Conservation (phyloP, 495 filamentous ascomycete genomes). For the Peziza echinospora region DNA sequence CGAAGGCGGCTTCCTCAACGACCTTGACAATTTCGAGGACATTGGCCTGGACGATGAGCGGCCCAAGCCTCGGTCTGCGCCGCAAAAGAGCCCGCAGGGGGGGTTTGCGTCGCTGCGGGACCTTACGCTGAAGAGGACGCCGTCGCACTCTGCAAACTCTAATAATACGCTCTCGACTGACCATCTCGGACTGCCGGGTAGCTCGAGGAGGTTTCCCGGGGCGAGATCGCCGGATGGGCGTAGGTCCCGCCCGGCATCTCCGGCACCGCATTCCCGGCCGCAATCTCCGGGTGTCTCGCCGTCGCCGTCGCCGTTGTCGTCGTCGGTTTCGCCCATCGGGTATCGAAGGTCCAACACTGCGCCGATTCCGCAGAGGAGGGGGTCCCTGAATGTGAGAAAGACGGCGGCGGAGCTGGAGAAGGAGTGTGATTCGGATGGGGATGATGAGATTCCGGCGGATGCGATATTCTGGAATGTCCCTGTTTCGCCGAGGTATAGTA, state of each 20-base stretch:
- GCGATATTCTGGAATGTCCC: slow-evolving; percentile 85
- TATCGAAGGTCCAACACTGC: not conserved
- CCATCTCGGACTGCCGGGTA: slow-evolving; percentile 10
- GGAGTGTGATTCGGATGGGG: slow-evolving; percentile 62
- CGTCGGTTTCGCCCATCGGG: slow-evolving; percentile 1
- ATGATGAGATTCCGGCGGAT: slow-evolving; percentile 85
- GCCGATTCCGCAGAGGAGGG: not conserved
- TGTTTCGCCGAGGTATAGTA: slow-evolving; percentile 56
- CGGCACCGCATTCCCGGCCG: slow-evolving; percentile 1
- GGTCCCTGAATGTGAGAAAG: slow-evolving; percentile 30
- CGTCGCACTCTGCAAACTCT: not conserved
- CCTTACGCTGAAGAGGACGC: slow-evolving; percentile 18
- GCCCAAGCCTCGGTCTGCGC: not conserved
- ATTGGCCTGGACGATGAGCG: slow-evolving; percentile 43
- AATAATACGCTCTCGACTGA: not conserved
- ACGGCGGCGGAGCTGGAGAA: slow-evolving; percentile 57
- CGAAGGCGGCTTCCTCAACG: slow-evolving; percentile 40
- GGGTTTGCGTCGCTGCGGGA: slow-evolving; percentile 13
- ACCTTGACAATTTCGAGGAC: slow-evolving; percentile 75
- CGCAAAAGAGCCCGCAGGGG: slow-evolving; percentile 4
- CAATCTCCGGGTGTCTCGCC: slow-evolving; percentile 7
- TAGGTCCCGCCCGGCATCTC: not conserved
- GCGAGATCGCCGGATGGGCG: slow-evolving; percentile 1
- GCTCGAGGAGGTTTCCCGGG: slow-evolving; percentile 3
- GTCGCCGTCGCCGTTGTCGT: not conserved